Conservation (phyloP, 495 filamentous ascomycete genomes). For the Friedmanniomyces simplex region DNA sequence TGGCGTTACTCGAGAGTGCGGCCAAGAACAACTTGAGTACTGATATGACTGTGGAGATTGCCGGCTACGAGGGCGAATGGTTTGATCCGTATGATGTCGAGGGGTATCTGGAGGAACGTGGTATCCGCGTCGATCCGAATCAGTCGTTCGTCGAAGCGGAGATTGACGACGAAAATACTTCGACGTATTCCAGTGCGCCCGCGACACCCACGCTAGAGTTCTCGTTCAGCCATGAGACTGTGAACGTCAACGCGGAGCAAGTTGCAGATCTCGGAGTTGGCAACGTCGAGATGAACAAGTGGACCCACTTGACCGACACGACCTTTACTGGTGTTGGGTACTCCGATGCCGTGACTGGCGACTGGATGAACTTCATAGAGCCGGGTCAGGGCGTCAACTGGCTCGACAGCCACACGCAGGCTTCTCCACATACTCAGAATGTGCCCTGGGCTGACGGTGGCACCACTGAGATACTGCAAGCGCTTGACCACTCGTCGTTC, state of each 20-base stretch:
- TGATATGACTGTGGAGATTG: conserved; percentile 20
- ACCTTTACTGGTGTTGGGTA: conserved; percentile 6
- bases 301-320: background rate
- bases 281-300: background rate
- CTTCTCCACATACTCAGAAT: background rate
- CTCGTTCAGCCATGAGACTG: background rate
- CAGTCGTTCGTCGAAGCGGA: conserved; percentile 45
- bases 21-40: conserved; percentile 6
- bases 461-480: background rate
- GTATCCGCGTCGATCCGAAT: conserved; percentile 43
- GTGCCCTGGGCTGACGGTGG: background rate
- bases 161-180: conserved; percentile 17
- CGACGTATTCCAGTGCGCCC: background rate
- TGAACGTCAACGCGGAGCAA: too few species aligned
- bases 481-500: background rate
- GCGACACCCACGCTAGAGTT: conserved; percentile 3
- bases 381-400: conserved; percentile 1
- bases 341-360: conserved; percentile 1
- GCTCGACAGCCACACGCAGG: background rate
- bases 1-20: conserved; percentile 31
- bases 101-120: conserved; percentile 51
- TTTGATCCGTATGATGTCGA: conserved; percentile 66
- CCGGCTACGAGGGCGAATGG: conserved; percentile 52
- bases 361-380: conserved; percentile 16
- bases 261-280: background rate